Evolutionary conservation across 73 alveolate genomes (phyloP).

Genomic region (Breviolum minutum): DNA sequence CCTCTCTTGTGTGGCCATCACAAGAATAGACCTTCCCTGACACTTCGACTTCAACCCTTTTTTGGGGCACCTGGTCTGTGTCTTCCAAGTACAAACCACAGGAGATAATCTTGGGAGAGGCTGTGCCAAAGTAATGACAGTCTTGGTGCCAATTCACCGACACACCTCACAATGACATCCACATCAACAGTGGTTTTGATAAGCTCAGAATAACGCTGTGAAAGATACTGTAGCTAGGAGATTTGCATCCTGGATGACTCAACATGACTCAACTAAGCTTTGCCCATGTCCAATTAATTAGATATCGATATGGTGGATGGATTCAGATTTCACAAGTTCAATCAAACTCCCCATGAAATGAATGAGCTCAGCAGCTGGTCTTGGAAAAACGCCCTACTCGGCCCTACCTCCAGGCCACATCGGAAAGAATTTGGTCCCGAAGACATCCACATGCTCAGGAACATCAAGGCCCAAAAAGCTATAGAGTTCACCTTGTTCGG

Average conservation of each 20-base stretch:
- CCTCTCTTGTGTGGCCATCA: not conserved
- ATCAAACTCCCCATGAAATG: too few species aligned
- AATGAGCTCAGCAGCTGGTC: too few species aligned
- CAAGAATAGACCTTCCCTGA: not conserved
- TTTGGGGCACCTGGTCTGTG: slow-evolving; percentile 25
- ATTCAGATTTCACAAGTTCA: too few species aligned
- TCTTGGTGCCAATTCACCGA: slow-evolving; percentile 89
- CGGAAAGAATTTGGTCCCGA: slow-evolving; percentile 72
- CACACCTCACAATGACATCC: not conserved
- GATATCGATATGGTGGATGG: too few species aligned
- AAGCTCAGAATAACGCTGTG: too few species aligned
- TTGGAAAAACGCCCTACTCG: too few species aligned
- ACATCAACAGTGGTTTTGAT: too few species aligned
- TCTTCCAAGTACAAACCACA: slow-evolving; percentile 81
- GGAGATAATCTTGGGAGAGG: slow-evolving; percentile 57
- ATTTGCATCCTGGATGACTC: not conserved
- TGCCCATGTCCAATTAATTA: too few species aligned
- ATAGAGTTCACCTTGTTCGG: slow-evolving; percentile 21
- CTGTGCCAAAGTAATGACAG: slow-evolving; percentile 68
- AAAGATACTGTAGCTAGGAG: not conserved
- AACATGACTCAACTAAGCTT: too few species aligned
- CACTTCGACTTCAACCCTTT: not conserved
- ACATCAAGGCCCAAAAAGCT: slow-evolving; percentile 43
- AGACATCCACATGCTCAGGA: slow-evolving; percentile 75
- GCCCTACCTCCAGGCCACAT: slow-evolving; percentile 74